These are phyloP conservation scores for Colletotrichum spaethianum DNA, from an alignment of 2,329 filamentous ascomycete genomes.

Conservation along the genomic window DNA sequence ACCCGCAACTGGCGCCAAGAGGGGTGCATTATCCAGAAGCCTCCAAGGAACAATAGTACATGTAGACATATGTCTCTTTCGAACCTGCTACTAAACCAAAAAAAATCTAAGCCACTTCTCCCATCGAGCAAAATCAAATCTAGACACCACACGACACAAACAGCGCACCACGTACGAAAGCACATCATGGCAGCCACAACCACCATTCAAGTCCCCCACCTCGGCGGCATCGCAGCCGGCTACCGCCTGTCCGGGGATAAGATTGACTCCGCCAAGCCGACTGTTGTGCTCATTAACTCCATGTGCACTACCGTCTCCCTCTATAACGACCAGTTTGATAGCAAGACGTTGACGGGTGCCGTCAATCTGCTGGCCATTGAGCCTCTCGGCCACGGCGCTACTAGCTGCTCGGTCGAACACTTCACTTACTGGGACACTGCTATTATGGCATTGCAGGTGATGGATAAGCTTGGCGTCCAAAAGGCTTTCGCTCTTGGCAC, in stretches of 20 bases:
- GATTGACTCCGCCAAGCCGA: constrained; percentile 66
- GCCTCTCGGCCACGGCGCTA: constrained; percentile 66
- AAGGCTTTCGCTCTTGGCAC: constrained; percentile 66
- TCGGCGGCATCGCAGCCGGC: constrained; percentile 62
- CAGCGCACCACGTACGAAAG: neutral
- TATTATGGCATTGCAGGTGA: constrained; percentile 67
- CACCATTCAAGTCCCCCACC: constrained; percentile 62
- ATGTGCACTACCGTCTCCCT: constrained; percentile 65
- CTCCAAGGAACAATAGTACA: neutral
- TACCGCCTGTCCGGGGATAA: constrained; percentile 58
- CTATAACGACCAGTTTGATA: constrained; percentile 60
- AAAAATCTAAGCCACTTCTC: neutral
- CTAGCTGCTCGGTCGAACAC: constrained; percentile 58
- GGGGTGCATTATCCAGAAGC: constrained; percentile 19
- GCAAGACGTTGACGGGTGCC: constrained; percentile 54
- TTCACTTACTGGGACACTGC: constrained; percentile 71
- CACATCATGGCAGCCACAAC: constrained; percentile 54
- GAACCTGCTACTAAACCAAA: constrained; percentile 3
- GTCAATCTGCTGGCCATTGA: constrained; percentile 68
- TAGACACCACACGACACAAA: neutral
- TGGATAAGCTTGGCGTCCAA: constrained; percentile 63
- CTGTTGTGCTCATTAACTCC: constrained; percentile 65
- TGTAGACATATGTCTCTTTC: constrained; percentile 19
- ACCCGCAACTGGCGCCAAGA: constrained; percentile 24
- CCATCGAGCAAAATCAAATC: constrained; percentile 1